These are phyloP conservation scores for Orbilia javanica DNA, from an alignment of 2,329 filamentous ascomycete species.

Conservation along the genomic window DNA sequence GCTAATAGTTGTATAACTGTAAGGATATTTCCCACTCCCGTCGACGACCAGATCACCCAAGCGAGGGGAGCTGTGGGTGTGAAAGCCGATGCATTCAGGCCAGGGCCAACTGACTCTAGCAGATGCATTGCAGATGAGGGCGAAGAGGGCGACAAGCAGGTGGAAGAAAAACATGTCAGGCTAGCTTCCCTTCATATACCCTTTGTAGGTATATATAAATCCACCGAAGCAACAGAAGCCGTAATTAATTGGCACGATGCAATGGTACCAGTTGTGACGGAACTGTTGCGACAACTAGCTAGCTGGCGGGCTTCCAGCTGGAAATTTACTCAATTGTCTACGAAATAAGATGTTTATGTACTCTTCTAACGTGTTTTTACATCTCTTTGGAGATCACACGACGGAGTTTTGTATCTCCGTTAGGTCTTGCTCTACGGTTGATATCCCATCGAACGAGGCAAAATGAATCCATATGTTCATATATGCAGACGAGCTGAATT, in stretches of 20 bases:
- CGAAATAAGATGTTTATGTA: background rate
- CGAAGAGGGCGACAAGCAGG: conserved; percentile 8
- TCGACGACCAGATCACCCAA: conserved; percentile 51
- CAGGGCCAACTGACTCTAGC: conserved; percentile 38
- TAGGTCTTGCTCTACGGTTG: background rate
- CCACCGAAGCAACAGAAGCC: background rate
- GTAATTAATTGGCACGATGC: no score
- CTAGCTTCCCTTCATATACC: background rate
- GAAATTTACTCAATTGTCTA: background rate
- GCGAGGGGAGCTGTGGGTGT: conserved; percentile 17
- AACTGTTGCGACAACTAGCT: no score
- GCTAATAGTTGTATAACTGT: conserved; percentile 25
- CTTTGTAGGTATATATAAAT: no score
- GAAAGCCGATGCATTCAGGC: conserved; percentile 25
- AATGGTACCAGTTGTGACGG: no score
- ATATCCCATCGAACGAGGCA: no score
- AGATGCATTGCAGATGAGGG: conserved; percentile 12
- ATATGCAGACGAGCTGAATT: conserved; percentile 32
- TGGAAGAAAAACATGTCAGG: conserved; percentile 16
- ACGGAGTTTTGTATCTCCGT: conserved; percentile 52
- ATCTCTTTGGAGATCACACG: background rate
- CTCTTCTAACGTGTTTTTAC: background rate
- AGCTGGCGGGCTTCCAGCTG: no score
- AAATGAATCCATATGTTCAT: no score
- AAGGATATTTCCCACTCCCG: conserved; percentile 31